Base-by-base conservation (phyloP, 2,329 filamentous ascomycete species). In the Didymellaceae sp. region DNA sequence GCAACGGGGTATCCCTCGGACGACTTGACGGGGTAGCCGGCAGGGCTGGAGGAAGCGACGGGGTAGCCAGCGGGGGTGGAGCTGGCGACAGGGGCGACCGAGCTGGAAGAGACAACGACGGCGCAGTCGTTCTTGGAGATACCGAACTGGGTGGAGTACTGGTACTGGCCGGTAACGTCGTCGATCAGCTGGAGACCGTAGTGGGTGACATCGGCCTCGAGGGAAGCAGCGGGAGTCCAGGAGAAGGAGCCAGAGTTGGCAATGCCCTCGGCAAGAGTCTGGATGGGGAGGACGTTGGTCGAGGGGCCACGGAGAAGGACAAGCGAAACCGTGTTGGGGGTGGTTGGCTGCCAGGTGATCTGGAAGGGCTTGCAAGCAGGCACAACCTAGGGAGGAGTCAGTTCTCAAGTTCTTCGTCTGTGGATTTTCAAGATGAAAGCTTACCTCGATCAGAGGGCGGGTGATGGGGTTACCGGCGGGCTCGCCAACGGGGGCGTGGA, bases 131-230 rank as follows among this genome's bases (percentile, higher is more conserved):
- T 58, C 65, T 80, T 80, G 54, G 74, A 76, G 74, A 87, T 78
- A 62, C 84, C 84, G 75, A 86, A 86, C 70, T 86, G 83, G 51
- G 81, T 82, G 33, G 79, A 81, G 63, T 69, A 73, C 63, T 86
- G 84, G 78, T 83, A 86, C 66, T 80, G 72, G 67, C 83, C 82
- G 55, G 77, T 82, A 40, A 76, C 75, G 64, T 85, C 81, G 58
- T 81, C 82, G 59, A 86, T 82, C 62, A 87, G 72, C 68, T 85
- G 77, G 65, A 87, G 75, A 54, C 84, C 84, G 73, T 86, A 86
- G 72, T 77, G 79, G 61, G 76, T 78, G 56, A 66, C 67, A 54
- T 81, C 78, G 22, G 61, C 66, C 62, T 77, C 74, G 52, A 86
- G 79, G 32, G 66, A 56, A 45, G 76, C 67, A 53, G 74, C 62